These are phyloP conservation scores for Penicillium brevicompactum DNA, from an alignment of 2,329 filamentous ascomycete species.

Conservation along the genomic window DNA sequence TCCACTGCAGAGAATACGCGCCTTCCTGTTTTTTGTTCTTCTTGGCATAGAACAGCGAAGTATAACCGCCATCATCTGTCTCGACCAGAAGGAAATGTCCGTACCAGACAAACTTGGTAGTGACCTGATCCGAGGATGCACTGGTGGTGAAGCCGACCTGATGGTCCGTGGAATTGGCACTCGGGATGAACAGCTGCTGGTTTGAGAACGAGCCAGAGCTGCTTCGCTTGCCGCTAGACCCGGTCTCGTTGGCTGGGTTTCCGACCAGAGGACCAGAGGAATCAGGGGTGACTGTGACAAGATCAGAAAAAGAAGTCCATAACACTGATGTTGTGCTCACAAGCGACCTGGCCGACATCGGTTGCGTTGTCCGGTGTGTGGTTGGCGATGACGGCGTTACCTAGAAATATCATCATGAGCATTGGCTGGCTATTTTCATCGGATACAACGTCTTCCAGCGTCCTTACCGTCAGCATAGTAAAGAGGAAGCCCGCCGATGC, in stretches of 20 bases:
- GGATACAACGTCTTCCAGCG: not conserved
- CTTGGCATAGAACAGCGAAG: constrained; percentile 15
- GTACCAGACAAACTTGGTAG: constrained; percentile 16
- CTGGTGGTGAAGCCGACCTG: constrained; percentile 8
- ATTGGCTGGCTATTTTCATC: not conserved
- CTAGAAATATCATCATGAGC: not conserved
- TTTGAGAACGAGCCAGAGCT: constrained; percentile 3
- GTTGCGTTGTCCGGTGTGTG: constrained; percentile 3
- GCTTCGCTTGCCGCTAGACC: not conserved
- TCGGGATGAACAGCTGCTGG: constrained; percentile 8
- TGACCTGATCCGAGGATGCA: constrained; percentile 5
- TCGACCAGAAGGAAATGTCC: constrained; percentile 16
- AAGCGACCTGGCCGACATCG: constrained; percentile 1
- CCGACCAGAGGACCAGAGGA: constrained; percentile 7
- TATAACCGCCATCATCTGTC: constrained; percentile 9
- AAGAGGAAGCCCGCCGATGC: constrained; percentile 12
- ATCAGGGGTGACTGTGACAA: not conserved
- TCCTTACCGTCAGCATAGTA: constrained; percentile 13
- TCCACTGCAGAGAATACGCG: constrained; percentile 14
- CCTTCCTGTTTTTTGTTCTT: constrained; percentile 6
- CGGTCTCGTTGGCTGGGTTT: constrained; percentile 9
- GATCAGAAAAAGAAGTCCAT: not conserved
- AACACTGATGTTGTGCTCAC: not conserved
- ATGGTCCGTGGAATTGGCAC: constrained; percentile 5
- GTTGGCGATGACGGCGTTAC: constrained; percentile 1